These are phyloP conservation scores for Rhynchospora tenuis DNA, from an alignment of 176 grass and related monocot species.

Conservation along the genomic window DNA sequence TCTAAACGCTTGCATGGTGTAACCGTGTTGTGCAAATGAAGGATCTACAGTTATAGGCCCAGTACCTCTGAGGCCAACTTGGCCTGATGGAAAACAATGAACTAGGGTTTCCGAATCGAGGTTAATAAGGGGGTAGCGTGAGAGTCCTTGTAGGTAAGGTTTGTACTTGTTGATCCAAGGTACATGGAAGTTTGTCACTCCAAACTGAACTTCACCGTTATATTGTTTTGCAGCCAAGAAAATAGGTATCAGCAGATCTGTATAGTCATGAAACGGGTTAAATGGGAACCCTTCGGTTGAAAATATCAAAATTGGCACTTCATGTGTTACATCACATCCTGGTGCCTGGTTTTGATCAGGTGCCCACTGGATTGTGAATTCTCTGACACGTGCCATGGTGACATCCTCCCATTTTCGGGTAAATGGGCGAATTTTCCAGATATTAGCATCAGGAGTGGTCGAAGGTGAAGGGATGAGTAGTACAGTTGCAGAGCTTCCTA, in stretches of 20 bases:
- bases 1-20: constrained; percentile 78
- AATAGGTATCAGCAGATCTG: constrained; percentile 72
- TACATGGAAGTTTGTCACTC: constrained; percentile 41
- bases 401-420: constrained; percentile 75
- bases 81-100: constrained; percentile 60
- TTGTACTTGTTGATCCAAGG: constrained; percentile 74
- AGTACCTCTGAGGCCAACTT: constrained; percentile 72
- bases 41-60: constrained; percentile 71
- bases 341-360: constrained; percentile 32
- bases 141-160: constrained; percentile 41
- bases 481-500: constrained; percentile 39
- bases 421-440: constrained; percentile 70
- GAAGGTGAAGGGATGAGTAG: constrained; percentile 47
- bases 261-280: constrained; percentile 90
- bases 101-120: constrained; percentile 52
- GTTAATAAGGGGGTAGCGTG: constrained; percentile 66
- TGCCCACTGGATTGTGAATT: constrained; percentile 49
- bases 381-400: constrained; percentile 45
- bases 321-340: constrained; percentile 52
- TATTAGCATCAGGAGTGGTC: constrained; percentile 9
- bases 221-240: constrained; percentile 64
- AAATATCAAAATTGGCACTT: constrained; percentile 66
- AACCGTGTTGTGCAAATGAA: constrained; percentile 43
- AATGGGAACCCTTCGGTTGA: constrained; percentile 66
- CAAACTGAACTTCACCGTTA: constrained; percentile 79